Conservation (phyloP, 2,329 filamentous ascomycete species). For the Xylariaceae sp. region DNA sequence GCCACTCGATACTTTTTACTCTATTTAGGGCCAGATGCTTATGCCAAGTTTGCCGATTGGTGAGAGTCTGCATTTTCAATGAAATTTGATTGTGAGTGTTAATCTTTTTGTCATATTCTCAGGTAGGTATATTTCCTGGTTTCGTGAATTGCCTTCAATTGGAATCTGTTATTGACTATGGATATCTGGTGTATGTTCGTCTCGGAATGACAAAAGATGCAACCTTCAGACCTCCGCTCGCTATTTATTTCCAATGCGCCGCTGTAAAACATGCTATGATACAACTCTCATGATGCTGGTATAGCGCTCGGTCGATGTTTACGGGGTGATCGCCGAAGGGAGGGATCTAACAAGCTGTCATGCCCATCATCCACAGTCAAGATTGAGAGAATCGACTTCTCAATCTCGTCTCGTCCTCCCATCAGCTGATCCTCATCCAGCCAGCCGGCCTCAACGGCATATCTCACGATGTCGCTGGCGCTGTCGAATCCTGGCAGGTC, state of each 20-base stretch:
- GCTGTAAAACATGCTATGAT: slow-evolving; percentile 3
- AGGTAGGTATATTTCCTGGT: too few species aligned
- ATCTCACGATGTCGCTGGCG: slow-evolving; percentile 54
- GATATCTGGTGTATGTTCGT: neutral
- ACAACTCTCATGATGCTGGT: slow-evolving; percentile 3
- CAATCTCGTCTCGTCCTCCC: slow-evolving; percentile 31
- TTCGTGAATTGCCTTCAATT: neutral
- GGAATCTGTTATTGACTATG: neutral
- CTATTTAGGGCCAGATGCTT: too few species aligned
- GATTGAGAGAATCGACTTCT: slow-evolving; percentile 32
- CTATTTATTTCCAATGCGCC: slow-evolving; percentile 1
- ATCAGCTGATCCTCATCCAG: slow-evolving; percentile 49
- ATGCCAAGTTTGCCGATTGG: too few species aligned
- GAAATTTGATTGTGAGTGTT: too few species aligned
- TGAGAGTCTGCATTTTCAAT: too few species aligned
- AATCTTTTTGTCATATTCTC: too few species aligned
- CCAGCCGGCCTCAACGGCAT: slow-evolving; percentile 57
- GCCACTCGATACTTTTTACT: too few species aligned
- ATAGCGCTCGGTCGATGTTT: slow-evolving; percentile 12
- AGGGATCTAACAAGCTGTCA: slow-evolving; percentile 10
- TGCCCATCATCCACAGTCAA: slow-evolving; percentile 17
- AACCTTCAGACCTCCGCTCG: neutral
- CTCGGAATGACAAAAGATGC: neutral
- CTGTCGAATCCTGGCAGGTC: slow-evolving; percentile 49
- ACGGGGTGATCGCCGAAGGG: slow-evolving; percentile 24